Percentiles rank a stretch among this genome's conserved stretches.
Evolutionary conservation across 352 stramenopile genomes (phyloP).

Genomic region (Pythium volutum): DNA sequence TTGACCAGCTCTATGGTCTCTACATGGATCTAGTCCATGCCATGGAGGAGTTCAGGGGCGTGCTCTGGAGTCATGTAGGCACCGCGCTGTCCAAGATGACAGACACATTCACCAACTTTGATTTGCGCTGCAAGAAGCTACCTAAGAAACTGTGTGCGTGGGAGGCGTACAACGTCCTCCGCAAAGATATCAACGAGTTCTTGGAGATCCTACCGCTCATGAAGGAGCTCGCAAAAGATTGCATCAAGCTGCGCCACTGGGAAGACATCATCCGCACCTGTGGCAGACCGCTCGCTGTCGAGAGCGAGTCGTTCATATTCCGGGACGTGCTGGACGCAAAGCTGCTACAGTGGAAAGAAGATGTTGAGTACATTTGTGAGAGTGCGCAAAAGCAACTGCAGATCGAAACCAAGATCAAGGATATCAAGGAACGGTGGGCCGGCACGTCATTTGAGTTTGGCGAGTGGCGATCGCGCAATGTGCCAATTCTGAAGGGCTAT

Average conservation of each 20-base stretch:
- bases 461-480: conserved; percentile 91
- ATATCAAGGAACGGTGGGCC: conserved; percentile 94
- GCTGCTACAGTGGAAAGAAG: conserved; percentile 89
- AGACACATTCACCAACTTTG: conserved; percentile 96
- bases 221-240: conserved; percentile 96
- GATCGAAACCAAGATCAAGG: conserved; percentile 93
- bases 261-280: conserved; percentile 95
- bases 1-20: conserved; percentile 93
- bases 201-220: conserved; percentile 95
- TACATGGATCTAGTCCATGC: conserved; percentile 97
- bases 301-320: conserved; percentile 93
- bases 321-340: conserved; percentile 93
- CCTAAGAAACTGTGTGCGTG: conserved; percentile 95
- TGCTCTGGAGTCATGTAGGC: conserved; percentile 92
- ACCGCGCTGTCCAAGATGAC: conserved; percentile 94
- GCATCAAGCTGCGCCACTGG: conserved; percentile 96
- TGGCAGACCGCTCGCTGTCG: conserved; percentile 91
- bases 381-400: conserved; percentile 97
- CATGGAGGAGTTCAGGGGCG: conserved; percentile 97
- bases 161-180: conserved; percentile 96
- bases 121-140: conserved; percentile 96
- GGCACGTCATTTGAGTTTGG: conserved; percentile 95
- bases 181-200: conserved; percentile 98
- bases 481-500: conserved; percentile 95
- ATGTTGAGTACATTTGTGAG: conserved; percentile 98